phyloP scores from a whole-genome alignment of 106 monocot genomes.

The Amphibolis antarctica region DNA sequence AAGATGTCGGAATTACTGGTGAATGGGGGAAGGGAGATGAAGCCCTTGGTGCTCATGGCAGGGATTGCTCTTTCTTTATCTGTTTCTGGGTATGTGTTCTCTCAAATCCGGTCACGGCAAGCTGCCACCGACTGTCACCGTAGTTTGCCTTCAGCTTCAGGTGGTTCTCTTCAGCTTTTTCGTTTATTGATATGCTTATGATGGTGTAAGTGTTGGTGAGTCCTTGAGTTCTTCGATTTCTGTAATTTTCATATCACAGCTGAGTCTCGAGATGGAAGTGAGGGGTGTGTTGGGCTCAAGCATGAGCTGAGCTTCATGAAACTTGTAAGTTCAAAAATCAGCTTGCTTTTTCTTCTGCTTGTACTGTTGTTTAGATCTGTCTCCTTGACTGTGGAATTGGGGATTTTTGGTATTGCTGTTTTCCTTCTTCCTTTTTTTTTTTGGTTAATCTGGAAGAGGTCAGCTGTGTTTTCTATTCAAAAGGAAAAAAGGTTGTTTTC shows the following conservation, averaged over 20 bases:
- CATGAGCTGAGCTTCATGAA: constrained; percentile 2
- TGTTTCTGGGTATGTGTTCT: constrained; percentile 15
- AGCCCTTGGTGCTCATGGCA: constrained; percentile 8
- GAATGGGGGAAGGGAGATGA: constrained; percentile 7
- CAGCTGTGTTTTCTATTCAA: background rate
- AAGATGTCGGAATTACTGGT: background rate
- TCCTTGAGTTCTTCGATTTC: background rate
- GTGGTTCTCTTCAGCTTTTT: background rate
- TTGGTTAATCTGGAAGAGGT: no score
- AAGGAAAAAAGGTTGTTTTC: background rate
- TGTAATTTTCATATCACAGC: background rate
- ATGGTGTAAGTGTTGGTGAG: background rate
- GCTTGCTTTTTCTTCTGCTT: background rate
- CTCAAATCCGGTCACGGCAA: constrained; percentile 2
- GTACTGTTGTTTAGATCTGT: no score
- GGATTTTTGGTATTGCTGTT: no score
- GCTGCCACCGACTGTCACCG: background rate
- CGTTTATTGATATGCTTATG: background rate
- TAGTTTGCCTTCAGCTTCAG: background rate
- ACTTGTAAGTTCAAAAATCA: background rate
- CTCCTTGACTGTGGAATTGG: no score
- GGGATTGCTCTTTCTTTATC: constrained; percentile 15
- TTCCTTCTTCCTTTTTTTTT: background rate
- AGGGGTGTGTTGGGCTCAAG: background rate
- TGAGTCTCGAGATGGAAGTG: no score